These are phyloP conservation scores for Cadophora sp. DNA, from an alignment of 2,329 filamentous ascomycete species.

Conservation along the genomic window DNA sequence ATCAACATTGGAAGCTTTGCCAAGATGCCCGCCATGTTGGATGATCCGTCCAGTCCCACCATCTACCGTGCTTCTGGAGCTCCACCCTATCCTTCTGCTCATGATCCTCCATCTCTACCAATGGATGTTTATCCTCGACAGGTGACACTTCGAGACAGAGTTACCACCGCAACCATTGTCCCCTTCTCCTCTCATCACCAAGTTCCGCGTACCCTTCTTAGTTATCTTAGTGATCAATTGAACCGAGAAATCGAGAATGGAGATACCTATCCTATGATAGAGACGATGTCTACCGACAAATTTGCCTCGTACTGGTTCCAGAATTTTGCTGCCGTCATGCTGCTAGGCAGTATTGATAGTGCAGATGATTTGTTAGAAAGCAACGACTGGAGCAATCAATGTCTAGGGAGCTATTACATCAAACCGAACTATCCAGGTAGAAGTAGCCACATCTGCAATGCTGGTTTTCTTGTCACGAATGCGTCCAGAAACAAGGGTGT, in stretches of 20 bases:
- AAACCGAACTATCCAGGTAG: constrained; percentile 79
- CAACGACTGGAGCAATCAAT: constrained; percentile 69
- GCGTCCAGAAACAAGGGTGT: constrained; percentile 61
- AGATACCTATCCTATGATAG: constrained; percentile 75
- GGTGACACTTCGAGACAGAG: constrained; percentile 70
- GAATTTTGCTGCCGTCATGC: constrained; percentile 75
- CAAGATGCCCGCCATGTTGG: constrained; percentile 65
- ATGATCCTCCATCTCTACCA: constrained; percentile 53
- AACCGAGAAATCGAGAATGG: constrained; percentile 77
- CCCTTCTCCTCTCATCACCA: constrained; percentile 68
- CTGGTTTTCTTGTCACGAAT: constrained; percentile 62
- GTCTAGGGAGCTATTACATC: constrained; percentile 75
- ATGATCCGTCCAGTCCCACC: constrained; percentile 62
- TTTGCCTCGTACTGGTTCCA: constrained; percentile 78
- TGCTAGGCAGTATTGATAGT: constrained; percentile 67
- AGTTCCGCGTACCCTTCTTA: constrained; percentile 66
- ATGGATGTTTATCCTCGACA: constrained; percentile 60
- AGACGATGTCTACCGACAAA: constrained; percentile 63
- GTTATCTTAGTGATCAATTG: constrained; percentile 69
- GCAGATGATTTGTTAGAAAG: constrained; percentile 55
- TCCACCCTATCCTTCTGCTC: constrained; percentile 55
- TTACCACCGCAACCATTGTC: constrained; percentile 71
- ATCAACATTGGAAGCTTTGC: constrained; percentile 5
- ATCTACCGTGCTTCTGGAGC: constrained; percentile 62
- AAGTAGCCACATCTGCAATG: constrained; percentile 76